Percentiles rank a stretch among this genome's conserved stretches.
phyloP scores from a whole-genome alignment of 2,329 filamentous ascomycete genomes.

The Aspergillus ruber region DNA sequence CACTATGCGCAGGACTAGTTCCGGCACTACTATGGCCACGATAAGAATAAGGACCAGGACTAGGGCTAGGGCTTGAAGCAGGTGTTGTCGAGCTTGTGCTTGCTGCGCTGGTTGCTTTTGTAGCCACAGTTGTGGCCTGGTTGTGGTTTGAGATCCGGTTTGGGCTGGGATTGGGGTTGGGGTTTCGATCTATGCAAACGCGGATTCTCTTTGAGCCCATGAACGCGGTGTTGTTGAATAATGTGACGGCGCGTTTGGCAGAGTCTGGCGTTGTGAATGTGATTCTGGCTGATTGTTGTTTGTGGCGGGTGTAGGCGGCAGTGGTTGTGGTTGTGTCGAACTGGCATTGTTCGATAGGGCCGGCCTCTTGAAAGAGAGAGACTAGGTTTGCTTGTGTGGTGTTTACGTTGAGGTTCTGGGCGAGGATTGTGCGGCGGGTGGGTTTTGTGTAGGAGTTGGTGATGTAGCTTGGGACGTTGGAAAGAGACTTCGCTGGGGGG shows the following conservation, averaged over 20 bases:
- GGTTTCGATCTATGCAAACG: conserved; percentile 25
- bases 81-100: background rate
- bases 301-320: conserved; percentile 4
- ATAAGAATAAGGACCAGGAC: background rate
- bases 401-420: conserved; percentile 23
- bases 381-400: conserved; percentile 25
- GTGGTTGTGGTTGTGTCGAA: conserved; percentile 14
- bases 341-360: conserved; percentile 28
- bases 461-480: conserved; percentile 2
- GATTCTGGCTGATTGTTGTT: conserved; percentile 21
- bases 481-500: conserved; percentile 5
- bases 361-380: conserved; percentile 22
- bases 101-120: background rate
- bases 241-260: conserved; percentile 26
- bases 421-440: conserved; percentile 16
- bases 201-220: conserved; percentile 23
- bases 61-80: background rate
- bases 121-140: background rate
- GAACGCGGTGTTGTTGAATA: conserved; percentile 29
- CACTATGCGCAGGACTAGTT: background rate
- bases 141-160: background rate
- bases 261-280: conserved; percentile 29
- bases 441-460: background rate
- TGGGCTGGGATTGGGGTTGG: conserved; percentile 3
- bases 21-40: background rate